Conservation (phyloP, 202 grass and related monocot genomes). For the Digitaria exilis region DNA sequence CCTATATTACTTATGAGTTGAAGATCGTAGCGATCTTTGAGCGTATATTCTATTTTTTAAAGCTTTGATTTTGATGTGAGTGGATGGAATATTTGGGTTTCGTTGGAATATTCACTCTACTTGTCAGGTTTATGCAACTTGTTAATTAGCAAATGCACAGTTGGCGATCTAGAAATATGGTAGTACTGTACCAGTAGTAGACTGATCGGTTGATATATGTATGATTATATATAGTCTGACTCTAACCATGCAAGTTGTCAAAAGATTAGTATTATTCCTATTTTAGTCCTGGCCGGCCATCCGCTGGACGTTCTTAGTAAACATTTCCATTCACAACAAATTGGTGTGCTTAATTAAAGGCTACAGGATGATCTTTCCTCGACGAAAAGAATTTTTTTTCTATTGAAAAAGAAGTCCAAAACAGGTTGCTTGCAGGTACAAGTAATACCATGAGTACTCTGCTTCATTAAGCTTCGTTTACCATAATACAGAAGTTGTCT, state of each 20-base stretch:
- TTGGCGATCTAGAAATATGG: background rate
- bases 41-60: background rate
- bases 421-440: background rate
- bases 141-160: background rate
- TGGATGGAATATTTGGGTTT: constrained; percentile 4
- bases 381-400: background rate
- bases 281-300: background rate
- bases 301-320: background rate
- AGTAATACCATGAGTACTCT: background rate
- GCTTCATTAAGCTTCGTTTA: background rate
- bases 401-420: background rate
- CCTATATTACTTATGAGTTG: background rate
- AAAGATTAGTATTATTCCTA: background rate
- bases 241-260: constrained; percentile 4
- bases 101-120: background rate
- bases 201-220: background rate
- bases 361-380: background rate
- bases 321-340: background rate
- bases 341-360: background rate
- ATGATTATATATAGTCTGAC: background rate
- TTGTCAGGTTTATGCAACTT: background rate
- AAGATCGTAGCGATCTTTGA: background rate
- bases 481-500: background rate
- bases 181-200: background rate
- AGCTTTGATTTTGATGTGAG: background rate